Percentiles rank a stretch among this genome's conserved stretches.
Conservation (phyloP, 139 green algal species). For the Gonium pectorale region DNA sequence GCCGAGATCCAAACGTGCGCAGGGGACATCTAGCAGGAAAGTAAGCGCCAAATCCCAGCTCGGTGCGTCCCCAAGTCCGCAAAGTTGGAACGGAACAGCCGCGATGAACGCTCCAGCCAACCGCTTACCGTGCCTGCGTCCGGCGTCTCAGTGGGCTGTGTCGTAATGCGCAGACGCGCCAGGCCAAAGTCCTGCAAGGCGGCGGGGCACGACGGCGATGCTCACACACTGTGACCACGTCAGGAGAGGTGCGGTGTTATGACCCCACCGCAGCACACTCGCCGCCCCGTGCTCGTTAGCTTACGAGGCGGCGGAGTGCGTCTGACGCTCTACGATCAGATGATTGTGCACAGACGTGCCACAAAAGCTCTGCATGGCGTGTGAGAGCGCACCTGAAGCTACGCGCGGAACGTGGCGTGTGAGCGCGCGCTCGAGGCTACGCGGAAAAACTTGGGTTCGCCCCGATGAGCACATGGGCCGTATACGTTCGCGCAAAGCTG, state of each 20-base stretch:
- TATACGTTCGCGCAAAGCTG: too few relatives aligned
- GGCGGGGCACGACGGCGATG: neutral
- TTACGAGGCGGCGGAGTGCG: too few relatives aligned
- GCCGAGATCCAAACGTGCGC: neutral
- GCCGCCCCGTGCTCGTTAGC: too few relatives aligned
- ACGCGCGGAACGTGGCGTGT: neutral
- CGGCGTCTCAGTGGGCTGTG: neutral
- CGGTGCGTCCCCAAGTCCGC: too few relatives aligned
- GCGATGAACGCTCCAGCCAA: neutral
- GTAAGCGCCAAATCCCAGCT: neutral
- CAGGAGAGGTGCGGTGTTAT: neutral
- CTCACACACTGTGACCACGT: neutral
- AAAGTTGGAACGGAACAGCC: too few relatives aligned
- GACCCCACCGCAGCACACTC: too few relatives aligned
- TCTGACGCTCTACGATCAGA: too few relatives aligned
- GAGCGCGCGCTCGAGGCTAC: too few relatives aligned
- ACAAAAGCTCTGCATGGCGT: too few relatives aligned
- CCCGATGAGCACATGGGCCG: too few relatives aligned
- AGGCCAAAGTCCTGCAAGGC: neutral
- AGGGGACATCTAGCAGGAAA: neutral
- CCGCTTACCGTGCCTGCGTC: constrained; percentile 1
- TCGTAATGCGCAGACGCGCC: neutral
- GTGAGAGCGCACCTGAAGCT: neutral
- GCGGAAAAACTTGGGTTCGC: too few relatives aligned
- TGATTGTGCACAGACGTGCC: too few relatives aligned